Conservation (phyloP, 192 early-diverging fungal genomes). For the Thamnidium elegans region DNA sequence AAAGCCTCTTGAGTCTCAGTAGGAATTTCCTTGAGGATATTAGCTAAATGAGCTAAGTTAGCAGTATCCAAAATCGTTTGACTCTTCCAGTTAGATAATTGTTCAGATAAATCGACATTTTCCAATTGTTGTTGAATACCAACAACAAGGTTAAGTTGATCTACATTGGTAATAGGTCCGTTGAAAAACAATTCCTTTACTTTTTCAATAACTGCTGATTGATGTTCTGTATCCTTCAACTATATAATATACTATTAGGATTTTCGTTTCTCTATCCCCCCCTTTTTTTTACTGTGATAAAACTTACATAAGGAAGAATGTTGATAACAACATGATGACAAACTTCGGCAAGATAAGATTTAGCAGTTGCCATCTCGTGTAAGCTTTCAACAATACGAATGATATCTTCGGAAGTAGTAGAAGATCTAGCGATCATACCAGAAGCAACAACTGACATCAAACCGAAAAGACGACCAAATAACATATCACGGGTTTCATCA, state of each 20-base stretch:
- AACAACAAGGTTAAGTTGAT: constrained; percentile 52
- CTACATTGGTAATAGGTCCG: constrained; percentile 47
- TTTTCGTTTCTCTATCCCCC: background rate
- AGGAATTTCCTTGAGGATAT: constrained; percentile 33
- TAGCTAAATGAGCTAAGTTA: constrained; percentile 32
- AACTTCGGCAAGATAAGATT: constrained; percentile 79
- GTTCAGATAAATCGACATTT: constrained; percentile 22
- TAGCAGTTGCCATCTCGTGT: constrained; percentile 63
- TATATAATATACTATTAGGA: background rate
- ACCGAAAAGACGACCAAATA: constrained; percentile 92
- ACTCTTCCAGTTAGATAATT: constrained; percentile 34
- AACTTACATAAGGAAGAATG: constrained; percentile 49
- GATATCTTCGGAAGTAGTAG: constrained; percentile 69
- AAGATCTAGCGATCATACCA: constrained; percentile 62
- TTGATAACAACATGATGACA: constrained; percentile 70
- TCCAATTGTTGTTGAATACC: constrained; percentile 40
- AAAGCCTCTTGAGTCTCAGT: constrained; percentile 40
- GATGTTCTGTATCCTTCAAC: constrained; percentile 15
- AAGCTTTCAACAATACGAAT: constrained; percentile 68
- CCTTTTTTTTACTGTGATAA: background rate
- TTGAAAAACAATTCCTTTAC: constrained; percentile 39
- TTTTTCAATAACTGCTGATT: constrained; percentile 40
- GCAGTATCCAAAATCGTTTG: constrained; percentile 27
- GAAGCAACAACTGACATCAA: constrained; percentile 78
- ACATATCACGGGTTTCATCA: constrained; percentile 86